Conservation (phyloP, 306 rosid genomes). For the Lithocarpus polystachyus region DNA sequence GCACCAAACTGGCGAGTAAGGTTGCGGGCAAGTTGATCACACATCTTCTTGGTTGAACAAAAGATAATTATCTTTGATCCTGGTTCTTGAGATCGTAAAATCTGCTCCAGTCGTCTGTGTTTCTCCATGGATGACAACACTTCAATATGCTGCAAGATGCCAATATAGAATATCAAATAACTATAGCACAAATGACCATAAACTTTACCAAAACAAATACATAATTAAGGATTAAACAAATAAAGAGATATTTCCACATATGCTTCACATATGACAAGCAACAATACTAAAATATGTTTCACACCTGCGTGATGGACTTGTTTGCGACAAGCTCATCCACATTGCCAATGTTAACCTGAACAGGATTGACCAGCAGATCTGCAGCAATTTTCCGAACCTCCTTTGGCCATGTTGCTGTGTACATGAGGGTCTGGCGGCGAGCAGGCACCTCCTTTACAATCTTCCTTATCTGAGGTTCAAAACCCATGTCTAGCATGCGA, state of each 20-base stretch:
- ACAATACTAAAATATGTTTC: not conserved
- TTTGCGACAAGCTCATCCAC: conserved; percentile 98
- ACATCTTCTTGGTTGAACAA: conserved; percentile 98
- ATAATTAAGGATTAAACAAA: not conserved
- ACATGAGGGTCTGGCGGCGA: conserved; percentile 96
- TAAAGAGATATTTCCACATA: not conserved
- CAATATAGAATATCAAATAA: not conserved
- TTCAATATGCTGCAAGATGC: conserved; percentile 72
- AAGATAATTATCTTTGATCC: conserved; percentile 91
- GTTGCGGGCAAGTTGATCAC: conserved; percentile 95
- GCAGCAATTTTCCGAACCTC: conserved; percentile 99
- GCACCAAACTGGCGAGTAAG: conserved; percentile 94
- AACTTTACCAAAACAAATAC: not conserved
- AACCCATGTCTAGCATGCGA: conserved; percentile 99
- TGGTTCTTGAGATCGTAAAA: conserved; percentile 87
- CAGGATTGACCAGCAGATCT: conserved; percentile 84
- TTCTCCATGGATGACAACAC: conserved; percentile 69
- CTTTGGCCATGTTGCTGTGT: conserved; percentile 99
- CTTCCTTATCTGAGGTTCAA: conserved; percentile 98
- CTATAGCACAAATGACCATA: not conserved
- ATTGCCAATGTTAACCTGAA: conserved; percentile 96
- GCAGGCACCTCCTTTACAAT: conserved; percentile 92
- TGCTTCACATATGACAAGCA: not conserved
- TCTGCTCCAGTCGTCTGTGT: conserved; percentile 77
- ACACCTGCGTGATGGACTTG: conserved; percentile 93